Percentiles rank a stretch among this genome's conserved stretches.
These are phyloP conservation scores for Bretschneidera sinensis DNA, from an alignment of 345 rosid species.

Conservation along the genomic window DNA sequence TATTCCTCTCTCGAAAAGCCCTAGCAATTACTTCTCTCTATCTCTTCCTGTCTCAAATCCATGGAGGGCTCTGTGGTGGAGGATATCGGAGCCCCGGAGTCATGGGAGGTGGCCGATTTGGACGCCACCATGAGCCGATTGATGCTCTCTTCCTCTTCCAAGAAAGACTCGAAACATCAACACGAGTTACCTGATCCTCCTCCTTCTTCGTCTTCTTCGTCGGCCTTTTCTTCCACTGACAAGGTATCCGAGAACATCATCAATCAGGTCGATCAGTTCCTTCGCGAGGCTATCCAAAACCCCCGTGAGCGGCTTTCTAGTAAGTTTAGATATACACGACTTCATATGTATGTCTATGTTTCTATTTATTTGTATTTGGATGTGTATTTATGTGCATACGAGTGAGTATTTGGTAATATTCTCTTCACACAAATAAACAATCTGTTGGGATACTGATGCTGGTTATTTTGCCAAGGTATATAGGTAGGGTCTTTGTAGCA, in stretches of 20 bases:
- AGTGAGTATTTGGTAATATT: too few species aligned
- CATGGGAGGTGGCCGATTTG: slow-evolving; percentile 86
- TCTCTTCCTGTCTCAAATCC: neutral
- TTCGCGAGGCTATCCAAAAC: slow-evolving; percentile 69
- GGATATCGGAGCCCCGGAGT: slow-evolving; percentile 67
- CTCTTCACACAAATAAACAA: too few species aligned
- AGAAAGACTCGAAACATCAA: neutral
- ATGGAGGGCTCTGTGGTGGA: slow-evolving; percentile 74
- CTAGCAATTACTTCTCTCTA: slow-evolving; percentile 5
- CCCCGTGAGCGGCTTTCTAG: slow-evolving; percentile 80
- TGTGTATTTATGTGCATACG: neutral
- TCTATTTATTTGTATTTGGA: neutral
- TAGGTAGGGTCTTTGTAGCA: too few species aligned
- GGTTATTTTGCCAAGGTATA: too few species aligned
- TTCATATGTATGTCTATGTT: neutral
- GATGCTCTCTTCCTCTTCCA: slow-evolving; percentile 41
- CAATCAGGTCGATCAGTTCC: slow-evolving; percentile 70
- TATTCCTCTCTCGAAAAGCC: slow-evolving; percentile 1
- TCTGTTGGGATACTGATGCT: too few species aligned
- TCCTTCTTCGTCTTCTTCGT: slow-evolving; percentile 10
- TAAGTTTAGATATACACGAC: slow-evolving; percentile 14
- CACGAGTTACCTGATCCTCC: slow-evolving; percentile 9
- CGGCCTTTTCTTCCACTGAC: slow-evolving; percentile 13
- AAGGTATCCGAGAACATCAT: slow-evolving; percentile 34
- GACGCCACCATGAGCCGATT: slow-evolving; percentile 67